Base-by-base conservation (phyloP, 305 asterid species). In the Ruellia speciosa region DNA sequence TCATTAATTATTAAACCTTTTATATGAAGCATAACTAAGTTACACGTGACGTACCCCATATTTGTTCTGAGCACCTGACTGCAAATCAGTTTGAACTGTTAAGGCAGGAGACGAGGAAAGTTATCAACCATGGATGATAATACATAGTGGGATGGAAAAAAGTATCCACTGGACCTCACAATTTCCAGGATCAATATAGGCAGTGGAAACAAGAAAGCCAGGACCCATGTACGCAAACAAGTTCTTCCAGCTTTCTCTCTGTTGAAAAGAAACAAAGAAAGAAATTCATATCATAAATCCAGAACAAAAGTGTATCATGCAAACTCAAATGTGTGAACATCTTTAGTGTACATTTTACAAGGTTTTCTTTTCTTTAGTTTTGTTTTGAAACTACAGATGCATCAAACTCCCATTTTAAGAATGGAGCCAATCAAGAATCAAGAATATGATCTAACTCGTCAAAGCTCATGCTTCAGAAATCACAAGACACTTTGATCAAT, bases 131-230 rank as follows among this genome's bases (percentile, higher is more conserved):
- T 24, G 13, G 35, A 73, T 24, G 60, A 20, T 24, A 24, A 24
- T 10, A 46, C 28, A 7, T 15, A 43, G 48, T 19, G 13, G 13
- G 34, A 46, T 63, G 49, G 6, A 47, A 47, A 37, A 37, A 37
- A 2, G 41, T 48, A 52, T 19, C 47, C 43, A 62, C 4, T 46
- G 56, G 53, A 59, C 45, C 95, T 73, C 79, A 92, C 99, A 86
- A 65, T 92, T 92, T 67, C 99, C 99, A 9, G 99, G 99, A 70
- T 92, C 99, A 49, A 92, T 88, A 72, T 92, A 92, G 19, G 99
- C 99, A 62, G 88, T 92, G 64, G 90, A 88, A 72, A 92, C 96
- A 64, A 92, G 99, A 83, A 92, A 84, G 47, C 99, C 99, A 28
- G 96, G 99, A 41, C 99, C 99, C 65, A 88, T 62, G 69, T 92